Conservation (phyloP, 805 yeast genomes). For the Candida namnaoensis region DNA sequence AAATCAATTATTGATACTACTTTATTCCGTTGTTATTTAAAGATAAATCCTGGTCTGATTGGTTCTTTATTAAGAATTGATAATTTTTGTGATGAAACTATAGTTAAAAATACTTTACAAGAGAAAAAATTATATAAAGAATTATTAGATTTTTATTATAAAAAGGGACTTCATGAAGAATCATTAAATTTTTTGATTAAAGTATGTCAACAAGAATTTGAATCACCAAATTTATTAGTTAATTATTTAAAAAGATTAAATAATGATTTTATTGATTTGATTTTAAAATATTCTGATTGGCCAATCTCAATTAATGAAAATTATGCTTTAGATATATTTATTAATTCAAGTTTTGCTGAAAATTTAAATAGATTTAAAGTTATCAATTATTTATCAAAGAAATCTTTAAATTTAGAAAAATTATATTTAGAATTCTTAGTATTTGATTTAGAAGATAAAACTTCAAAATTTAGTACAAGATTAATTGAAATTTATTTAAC, state of each 20-base stretch:
- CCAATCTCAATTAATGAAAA: conserved; percentile 30
- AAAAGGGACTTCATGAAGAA: conserved; percentile 50
- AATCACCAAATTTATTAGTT: conserved; percentile 18
- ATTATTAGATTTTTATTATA: conserved; percentile 67
- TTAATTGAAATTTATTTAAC: conserved; percentile 37
- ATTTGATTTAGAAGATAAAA: conserved; percentile 26
- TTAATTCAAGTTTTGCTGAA: conserved; percentile 54
- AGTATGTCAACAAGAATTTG: conserved; percentile 14
- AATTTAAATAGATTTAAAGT: conserved; percentile 46
- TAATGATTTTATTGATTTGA: conserved; percentile 37
- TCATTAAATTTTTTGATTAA: conserved; percentile 56
- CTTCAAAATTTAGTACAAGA: conserved; percentile 30
- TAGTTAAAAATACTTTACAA: conserved; percentile 48
- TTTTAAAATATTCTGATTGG: conserved; percentile 50
- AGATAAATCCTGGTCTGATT: conserved; percentile 61
- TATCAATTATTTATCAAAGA: conserved; percentile 36
- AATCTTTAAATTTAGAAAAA: conserved; percentile 21
- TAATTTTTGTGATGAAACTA: conserved; percentile 61
- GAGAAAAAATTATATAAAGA: conserved; percentile 48
- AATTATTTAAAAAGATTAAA: conserved; percentile 51
- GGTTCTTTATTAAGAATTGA: conserved; percentile 76
- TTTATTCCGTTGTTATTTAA: conserved; percentile 63
- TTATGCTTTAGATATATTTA: conserved; percentile 43
- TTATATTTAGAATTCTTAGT: conserved; percentile 47
- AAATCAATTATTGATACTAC: conserved; percentile 60